Base-by-base conservation (phyloP, 352 stramenopile species). In the Globisporangium lucens region DNA sequence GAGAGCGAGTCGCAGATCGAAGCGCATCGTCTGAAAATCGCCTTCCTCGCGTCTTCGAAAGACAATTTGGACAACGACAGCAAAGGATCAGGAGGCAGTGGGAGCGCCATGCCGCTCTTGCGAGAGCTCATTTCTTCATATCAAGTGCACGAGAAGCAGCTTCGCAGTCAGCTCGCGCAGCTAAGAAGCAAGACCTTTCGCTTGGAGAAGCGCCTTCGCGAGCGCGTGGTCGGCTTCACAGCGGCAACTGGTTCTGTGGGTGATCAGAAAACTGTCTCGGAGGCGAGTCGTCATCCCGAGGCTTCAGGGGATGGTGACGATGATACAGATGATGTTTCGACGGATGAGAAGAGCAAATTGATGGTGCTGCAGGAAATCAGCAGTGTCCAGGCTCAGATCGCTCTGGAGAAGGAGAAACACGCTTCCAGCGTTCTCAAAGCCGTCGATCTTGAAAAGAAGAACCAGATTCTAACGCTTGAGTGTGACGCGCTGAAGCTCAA, bases 1-100 rank as follows among this genome's bases (percentile, higher is more conserved):
- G 78, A 89, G n/a, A 53, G 71, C 24, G 76, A 89, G 64, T 77
- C 76, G 0, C 72, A 86, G 61, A 41, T 80, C 0, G 78, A 89
- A 15, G 64, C 73, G 5, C 83, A 79, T 51, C 78, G 80, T 6
- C 27, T 83, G 4, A 81, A 85, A 56, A 64, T 89, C 27, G 61
- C 71, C 0, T 71, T 81, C 1, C 38, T 83, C 8, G 58, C 41
- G 5, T 36, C 51, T 3, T 53, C 47, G 3, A 53, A 53, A 53
- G 20, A 53, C 20, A 53, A 53, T 53, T 6, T 53, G 15, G 4
- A 49, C 20, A 53, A 15, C 6, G 3, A 27, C 20, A 53, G 47
- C n/a, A 20, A 27, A 15, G 61, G 41, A 52, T 59, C 35, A 51
- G 58, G 35, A n/a, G 24, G 46, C 55, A 53, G 51, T n/a, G 52